Evolutionary conservation across 2,329 filamentous ascomycete genomes (phyloP).

Genomic region (Xylariales sp.): DNA sequence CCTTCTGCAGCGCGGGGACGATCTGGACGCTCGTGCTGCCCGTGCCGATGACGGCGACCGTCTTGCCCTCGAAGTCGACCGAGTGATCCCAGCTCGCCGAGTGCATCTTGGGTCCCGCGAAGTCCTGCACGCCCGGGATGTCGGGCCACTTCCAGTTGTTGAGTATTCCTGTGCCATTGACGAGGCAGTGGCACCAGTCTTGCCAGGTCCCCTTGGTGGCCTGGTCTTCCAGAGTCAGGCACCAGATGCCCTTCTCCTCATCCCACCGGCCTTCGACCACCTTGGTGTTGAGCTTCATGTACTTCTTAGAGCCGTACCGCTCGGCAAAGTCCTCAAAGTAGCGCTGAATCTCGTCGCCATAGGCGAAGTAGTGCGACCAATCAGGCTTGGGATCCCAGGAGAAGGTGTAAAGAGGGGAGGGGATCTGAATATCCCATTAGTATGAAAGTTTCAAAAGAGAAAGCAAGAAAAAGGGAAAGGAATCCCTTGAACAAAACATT

Average conservation of each 20-base stretch:
- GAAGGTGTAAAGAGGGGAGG: slow-evolving; percentile 15
- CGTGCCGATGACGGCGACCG: slow-evolving; percentile 3
- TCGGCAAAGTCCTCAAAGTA: slow-evolving; percentile 28
- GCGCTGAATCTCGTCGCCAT: slow-evolving; percentile 18
- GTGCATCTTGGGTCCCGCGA: slow-evolving; percentile 49
- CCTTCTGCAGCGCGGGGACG: slow-evolving; percentile 1
- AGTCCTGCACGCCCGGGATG: slow-evolving; percentile 44
- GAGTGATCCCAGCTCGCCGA: slow-evolving; percentile 46
- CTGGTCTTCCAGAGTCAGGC: slow-evolving; percentile 20
- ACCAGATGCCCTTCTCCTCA: slow-evolving; percentile 33
- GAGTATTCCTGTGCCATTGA: slow-evolving; percentile 44
- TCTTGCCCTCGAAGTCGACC: slow-evolving; percentile 4
- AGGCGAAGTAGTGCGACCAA: slow-evolving; percentile 25
- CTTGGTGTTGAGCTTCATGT: slow-evolving; percentile 37
- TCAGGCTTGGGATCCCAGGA: slow-evolving; percentile 21
- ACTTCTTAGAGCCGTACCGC: slow-evolving; percentile 29
- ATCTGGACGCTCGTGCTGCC: slow-evolving; percentile 4
- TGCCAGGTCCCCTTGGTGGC: slow-evolving; percentile 11
- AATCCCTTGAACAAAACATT: too few relatives aligned
- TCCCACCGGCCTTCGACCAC: slow-evolving; percentile 40
- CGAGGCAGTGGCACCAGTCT: slow-evolving; percentile 41
- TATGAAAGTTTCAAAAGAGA: background rate
- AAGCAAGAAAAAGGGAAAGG: too few relatives aligned
- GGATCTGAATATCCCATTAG: slow-evolving; percentile 6
- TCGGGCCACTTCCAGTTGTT: slow-evolving; percentile 49